Conservation (phyloP, 2,329 filamentous ascomycete genomes). For the Setomelanomma holmii region DNA sequence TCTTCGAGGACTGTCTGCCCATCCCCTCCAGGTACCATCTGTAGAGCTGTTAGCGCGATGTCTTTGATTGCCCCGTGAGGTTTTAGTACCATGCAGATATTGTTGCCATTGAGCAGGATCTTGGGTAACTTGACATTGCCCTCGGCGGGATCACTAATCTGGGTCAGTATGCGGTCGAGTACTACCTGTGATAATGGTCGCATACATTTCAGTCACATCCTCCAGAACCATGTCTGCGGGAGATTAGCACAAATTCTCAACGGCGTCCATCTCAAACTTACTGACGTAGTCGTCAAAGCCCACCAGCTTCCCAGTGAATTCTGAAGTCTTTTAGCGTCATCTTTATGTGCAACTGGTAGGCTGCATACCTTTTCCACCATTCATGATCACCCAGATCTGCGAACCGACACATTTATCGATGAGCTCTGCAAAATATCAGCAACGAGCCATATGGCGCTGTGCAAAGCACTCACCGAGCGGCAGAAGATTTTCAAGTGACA, state of each 20-base stretch:
- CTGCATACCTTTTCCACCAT: conserved; percentile 87
- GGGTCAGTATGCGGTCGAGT: conserved; percentile 10
- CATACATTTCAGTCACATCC: conserved; percentile 95
- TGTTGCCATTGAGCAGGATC: conserved; percentile 96
- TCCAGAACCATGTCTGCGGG: conserved; percentile 94
- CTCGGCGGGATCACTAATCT: conserved; percentile 78
- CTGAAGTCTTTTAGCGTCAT: conserved; percentile 56
- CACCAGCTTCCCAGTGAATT: conserved; percentile 92
- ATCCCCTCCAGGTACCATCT: conserved; percentile 47
- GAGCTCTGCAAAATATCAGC: conserved; percentile 70
- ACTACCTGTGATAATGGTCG: conserved; percentile 1
- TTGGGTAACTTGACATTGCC: conserved; percentile 89
- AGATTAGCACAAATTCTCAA: conserved; percentile 9
- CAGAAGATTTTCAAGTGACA: conserved; percentile 40
- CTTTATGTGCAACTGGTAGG: not conserved
- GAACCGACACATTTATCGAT: conserved; percentile 99
- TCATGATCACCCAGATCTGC: conserved; percentile 99
- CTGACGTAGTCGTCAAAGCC: conserved; percentile 99
- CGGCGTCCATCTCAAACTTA: conserved; percentile 63
- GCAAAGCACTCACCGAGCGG: conserved; percentile 33
- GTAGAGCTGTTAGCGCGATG: conserved; percentile 13
- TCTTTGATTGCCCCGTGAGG: not conserved
- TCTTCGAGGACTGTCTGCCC: conserved; percentile 37
- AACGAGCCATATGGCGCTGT: not conserved
- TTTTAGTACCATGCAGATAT: conserved; percentile 91